Base-by-base conservation (phyloP, 169 alveolate species). In the Plasmodium sp. region DNA sequence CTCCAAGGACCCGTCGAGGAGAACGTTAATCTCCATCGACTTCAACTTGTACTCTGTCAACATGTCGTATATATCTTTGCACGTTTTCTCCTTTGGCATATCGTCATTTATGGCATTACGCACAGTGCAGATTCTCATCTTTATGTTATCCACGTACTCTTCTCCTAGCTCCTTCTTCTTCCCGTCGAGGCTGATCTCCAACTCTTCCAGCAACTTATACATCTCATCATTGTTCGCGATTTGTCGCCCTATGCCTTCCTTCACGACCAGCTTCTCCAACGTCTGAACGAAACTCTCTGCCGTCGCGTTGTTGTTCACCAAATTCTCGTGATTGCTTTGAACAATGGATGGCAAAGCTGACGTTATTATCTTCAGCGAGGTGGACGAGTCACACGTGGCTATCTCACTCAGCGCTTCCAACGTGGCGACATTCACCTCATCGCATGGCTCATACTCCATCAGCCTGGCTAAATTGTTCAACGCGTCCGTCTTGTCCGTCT, bases 161-260 rank as follows among this genome's bases (percentile, higher is more conserved):
- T 93, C 95, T 74, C 95, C 96, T 31, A 96, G 81, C 43, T 93
- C 93, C 39, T 72, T 79, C 86, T 74, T 93, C 18, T 81, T 79
- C 16, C 83, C 43, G 1, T 85, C 94, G 33, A 93, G 39, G 3
- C 54, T n/a, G 4, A 67, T 6, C 83, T 84, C 96, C 45, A 96
- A 81, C 33, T 91, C 95, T 36, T 93, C 93, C 74, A 96, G 79
- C 88, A 92, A 6, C 43, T 84, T 84, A 75, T 93, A 58, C 51
- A 96, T 73, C 16, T 91, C 93, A 51, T 92, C 95, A 74, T 94
- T 94, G 33, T 92, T 84, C 39, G 82, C 93, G 34, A 96, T 84
- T 9, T 93, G 94, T 27, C 98, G 81, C 14, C 98, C 98, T 12
- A 96, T 95, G 0, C 98, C 98, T 92, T 95, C 97, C 31, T 77